Conservation (phyloP, 2,329 filamentous ascomycete species). For the Ophiostoma quercus region DNA sequence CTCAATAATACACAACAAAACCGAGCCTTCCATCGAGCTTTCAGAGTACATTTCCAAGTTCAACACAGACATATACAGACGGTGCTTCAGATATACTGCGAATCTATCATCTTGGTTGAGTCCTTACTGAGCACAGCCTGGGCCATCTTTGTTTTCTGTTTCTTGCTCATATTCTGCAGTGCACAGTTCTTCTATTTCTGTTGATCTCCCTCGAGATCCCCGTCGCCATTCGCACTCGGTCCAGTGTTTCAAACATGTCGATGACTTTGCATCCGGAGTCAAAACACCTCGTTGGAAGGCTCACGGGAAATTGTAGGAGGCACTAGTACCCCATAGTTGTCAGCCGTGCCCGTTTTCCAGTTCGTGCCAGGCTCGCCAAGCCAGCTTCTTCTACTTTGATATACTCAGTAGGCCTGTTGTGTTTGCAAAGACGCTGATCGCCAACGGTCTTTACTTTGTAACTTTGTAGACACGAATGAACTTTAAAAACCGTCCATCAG, state of each 20-base stretch:
- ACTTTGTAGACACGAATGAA: no score
- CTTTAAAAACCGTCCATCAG: no score
- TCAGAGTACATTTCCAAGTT: no score
- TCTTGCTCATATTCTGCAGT: background rate
- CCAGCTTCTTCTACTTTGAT: background rate
- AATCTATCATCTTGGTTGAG: background rate
- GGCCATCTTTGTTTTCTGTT: background rate
- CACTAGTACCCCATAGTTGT: constrained; percentile 13
- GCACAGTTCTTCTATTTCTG: background rate
- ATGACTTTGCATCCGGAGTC: background rate
- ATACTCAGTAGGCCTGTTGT: no score
- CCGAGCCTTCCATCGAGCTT: no score
- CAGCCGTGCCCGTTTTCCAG: no score
- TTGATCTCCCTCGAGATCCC: background rate
- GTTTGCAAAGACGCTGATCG: no score
- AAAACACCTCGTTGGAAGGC: background rate
- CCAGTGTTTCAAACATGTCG: background rate
- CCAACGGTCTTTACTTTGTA: background rate
- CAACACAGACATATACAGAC: background rate
- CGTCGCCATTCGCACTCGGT: background rate
- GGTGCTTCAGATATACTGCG: background rate
- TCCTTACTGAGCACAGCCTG: no score
- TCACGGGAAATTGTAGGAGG: background rate
- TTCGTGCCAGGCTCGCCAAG: constrained; percentile 11
- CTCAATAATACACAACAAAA: no score